Conservation (phyloP, 805 yeast genomes). For the Candida chauliodis region DNA sequence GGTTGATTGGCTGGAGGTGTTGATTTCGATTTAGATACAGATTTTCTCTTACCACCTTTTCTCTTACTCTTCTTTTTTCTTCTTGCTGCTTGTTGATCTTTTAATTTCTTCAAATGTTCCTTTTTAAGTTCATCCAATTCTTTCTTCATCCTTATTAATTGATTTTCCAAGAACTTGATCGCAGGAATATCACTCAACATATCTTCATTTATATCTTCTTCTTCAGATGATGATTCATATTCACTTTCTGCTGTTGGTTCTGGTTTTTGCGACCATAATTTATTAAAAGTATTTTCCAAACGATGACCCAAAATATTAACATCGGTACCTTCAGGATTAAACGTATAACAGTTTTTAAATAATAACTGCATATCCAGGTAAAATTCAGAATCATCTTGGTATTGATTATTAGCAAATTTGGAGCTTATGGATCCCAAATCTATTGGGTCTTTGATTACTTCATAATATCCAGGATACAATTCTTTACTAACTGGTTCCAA, state of each 20-base stretch:
- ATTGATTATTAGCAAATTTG: conserved; percentile 80
- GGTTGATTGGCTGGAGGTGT: background rate
- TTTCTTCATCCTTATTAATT: conserved; percentile 76
- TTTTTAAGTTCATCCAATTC: conserved; percentile 80
- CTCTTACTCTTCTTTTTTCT: conserved; percentile 40
- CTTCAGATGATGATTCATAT: conserved; percentile 37
- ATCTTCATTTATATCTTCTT: conserved; percentile 52
- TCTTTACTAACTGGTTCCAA: conserved; percentile 93
- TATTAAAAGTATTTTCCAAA: conserved; percentile 79
- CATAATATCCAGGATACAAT: conserved; percentile 86
- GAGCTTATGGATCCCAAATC: conserved; percentile 82
- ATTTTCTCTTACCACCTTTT: conserved; percentile 19
- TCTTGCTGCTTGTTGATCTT: conserved; percentile 58
- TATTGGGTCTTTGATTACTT: conserved; percentile 89
- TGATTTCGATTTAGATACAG: conserved; percentile 19
- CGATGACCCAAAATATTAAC: conserved; percentile 95
- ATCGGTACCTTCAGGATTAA: conserved; percentile 96
- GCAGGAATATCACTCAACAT: conserved; percentile 78
- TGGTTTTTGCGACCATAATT: conserved; percentile 77
- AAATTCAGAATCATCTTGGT: conserved; percentile 84
- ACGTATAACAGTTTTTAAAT: conserved; percentile 83
- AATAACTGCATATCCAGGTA: conserved; percentile 79
- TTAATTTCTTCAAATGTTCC: conserved; percentile 65
- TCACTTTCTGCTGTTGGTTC: conserved; percentile 54
- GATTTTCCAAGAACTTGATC: conserved; percentile 83